Evolutionary conservation across 2,329 filamentous ascomycete genomes (phyloP), one percentile per base, ranked within the genome.

Genomic region (Rosellinia necatrix): DNA sequence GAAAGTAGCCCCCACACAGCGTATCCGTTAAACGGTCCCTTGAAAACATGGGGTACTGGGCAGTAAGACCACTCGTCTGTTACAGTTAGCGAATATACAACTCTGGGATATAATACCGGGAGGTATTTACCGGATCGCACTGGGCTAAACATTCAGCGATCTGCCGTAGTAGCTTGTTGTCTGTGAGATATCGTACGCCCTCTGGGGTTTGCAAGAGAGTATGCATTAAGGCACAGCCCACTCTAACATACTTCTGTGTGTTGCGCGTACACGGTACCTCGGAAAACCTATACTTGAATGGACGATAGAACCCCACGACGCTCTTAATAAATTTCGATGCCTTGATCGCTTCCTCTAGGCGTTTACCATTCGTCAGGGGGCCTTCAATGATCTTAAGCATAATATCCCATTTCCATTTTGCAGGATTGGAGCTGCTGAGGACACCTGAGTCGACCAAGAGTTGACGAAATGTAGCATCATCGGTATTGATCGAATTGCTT

Each of bases 401-500:
- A 32, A 96, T 79, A 59, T 96, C 91, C 94, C 96, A 99, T 70
- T 96, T 93, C 94, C 94, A 99, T 71, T 99, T 99, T 34, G 86
- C 80, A 68, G 90, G 96, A 65, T 96, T 97, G 59, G 91, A 91
- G 58, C 90, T 94, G 60, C 88, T 90, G 41, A 97, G 78, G 2
- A 99, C 91, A 51, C 91, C 87, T 3, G 91, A 94, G 58, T 97
- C 90, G 15, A 92, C 77, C 24, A 87, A 68, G 2, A 87, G 73
- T 66, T 87, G 84, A 17, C 85, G 80, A 64, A 88, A 88, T 0
- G 83, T 83, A 8, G 81, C 79, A 64, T 88, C 85, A 59, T 88
- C 80, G 35, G 80, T 80, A 41, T 81, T 81, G 2, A 79, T 64
- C 4, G 78, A 74, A 21, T 76, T 72, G 49, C 76, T 78, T 47